A percentile compares a stretch with the other conserved stretches of the same genome.
These are phyloP conservation scores for Colletotrichum orbiculare DNA, from an alignment of 2,329 filamentous ascomycete species.

Conservation along the genomic window DNA sequence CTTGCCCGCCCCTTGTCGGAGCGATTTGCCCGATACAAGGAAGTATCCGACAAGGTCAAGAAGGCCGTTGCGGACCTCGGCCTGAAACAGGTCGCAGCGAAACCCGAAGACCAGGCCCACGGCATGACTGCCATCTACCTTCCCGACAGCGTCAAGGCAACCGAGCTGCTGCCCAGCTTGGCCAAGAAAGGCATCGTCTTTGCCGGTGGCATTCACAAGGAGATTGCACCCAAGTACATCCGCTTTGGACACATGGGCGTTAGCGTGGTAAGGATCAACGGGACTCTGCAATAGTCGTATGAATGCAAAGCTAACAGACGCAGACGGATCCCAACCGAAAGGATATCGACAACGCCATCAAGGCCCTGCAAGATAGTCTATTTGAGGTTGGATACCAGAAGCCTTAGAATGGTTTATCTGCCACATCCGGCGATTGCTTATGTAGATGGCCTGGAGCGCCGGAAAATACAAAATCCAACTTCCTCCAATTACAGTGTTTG, in stretches of 20 bases:
- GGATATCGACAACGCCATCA: slow-evolving; percentile 87
- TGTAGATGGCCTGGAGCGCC: too few relatives aligned
- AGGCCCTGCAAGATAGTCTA: slow-evolving; percentile 79
- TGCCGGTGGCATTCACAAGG: slow-evolving; percentile 94
- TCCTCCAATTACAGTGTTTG: too few relatives aligned
- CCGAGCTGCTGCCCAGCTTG: slow-evolving; percentile 87
- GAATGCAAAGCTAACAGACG: slow-evolving; percentile 39
- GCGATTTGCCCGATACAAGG: slow-evolving; percentile 84
- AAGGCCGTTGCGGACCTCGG: slow-evolving; percentile 82
- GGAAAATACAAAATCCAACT: too few relatives aligned
- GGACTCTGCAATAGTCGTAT: neutral
- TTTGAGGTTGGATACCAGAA: slow-evolving; percentile 76
- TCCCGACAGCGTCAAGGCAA: slow-evolving; percentile 82
- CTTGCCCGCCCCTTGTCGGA: slow-evolving; percentile 82
- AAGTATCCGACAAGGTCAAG: slow-evolving; percentile 87
- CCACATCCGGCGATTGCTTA: too few relatives aligned
- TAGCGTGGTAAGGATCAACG: slow-evolving; percentile 71
- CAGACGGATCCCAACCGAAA: slow-evolving; percentile 79
- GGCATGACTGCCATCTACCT: slow-evolving; percentile 99
- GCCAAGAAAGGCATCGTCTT: slow-evolving; percentile 91
- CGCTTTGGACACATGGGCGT: slow-evolving; percentile 99
- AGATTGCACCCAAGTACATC: slow-evolving; percentile 93
- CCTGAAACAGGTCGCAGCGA: slow-evolving; percentile 84
- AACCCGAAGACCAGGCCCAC: slow-evolving; percentile 92
- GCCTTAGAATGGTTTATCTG: slow-evolving; percentile 42